Evolutionary conservation across 495 filamentous ascomycete species (phyloP).

Genomic region (Sordaria brevicollis): DNA sequence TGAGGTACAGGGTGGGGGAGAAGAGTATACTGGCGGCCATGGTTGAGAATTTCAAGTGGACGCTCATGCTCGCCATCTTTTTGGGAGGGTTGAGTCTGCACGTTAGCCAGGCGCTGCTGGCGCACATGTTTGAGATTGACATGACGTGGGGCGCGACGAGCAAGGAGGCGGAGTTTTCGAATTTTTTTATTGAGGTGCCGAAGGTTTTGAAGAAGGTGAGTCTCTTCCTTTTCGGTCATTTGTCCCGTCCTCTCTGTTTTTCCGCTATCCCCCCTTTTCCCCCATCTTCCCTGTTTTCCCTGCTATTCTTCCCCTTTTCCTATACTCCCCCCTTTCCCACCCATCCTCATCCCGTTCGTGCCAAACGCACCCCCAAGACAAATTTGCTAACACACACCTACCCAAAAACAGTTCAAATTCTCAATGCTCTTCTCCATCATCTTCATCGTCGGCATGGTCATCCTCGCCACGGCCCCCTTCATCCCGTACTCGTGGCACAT

Average conservation of each 20-base stretch:
- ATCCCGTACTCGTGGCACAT: constrained; percentile 60
- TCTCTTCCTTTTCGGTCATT: neutral
- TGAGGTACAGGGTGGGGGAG: constrained; percentile 59
- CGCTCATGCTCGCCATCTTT: constrained; percentile 57
- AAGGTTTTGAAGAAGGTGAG: constrained; percentile 55
- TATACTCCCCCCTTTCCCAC: too few species aligned
- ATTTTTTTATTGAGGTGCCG: constrained; percentile 73
- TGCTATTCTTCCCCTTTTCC: too few species aligned
- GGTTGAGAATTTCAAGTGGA: constrained; percentile 65
- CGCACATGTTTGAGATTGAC: constrained; percentile 63
- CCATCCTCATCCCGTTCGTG: too few species aligned
- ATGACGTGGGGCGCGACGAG: constrained; percentile 64
- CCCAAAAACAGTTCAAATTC: constrained; percentile 55
- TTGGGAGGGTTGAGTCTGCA: constrained; percentile 62
- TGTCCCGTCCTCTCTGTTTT: neutral
- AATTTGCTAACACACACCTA: neutral
- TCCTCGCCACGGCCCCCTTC: constrained; percentile 53
- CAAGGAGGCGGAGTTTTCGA: constrained; percentile 63
- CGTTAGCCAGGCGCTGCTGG: constrained; percentile 53
- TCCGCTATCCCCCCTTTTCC: neutral
- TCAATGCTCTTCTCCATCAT: constrained; percentile 55
- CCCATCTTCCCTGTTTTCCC: neutral
- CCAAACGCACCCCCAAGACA: too few species aligned
- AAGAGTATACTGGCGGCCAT: constrained; percentile 42
- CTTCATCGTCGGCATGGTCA: constrained; percentile 54